phyloP scores from a whole-genome alignment of 768 basidiomycete species.

The Tubosaeta brunneosetosa region DNA sequence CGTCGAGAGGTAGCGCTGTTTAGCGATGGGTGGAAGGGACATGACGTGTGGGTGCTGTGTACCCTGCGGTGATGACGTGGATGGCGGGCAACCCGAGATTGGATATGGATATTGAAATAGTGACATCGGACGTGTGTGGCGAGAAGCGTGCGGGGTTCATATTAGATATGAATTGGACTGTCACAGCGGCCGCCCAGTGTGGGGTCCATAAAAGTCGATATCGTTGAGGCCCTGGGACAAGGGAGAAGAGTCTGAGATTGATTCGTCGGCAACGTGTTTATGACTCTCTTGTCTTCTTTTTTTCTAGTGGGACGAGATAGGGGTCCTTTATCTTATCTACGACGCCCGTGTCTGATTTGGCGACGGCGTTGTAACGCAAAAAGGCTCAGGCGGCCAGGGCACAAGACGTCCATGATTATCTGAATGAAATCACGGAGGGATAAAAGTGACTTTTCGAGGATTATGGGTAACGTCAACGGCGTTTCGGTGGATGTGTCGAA shows the following conservation, averaged over 20 bases:
- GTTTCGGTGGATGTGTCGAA: not conserved
- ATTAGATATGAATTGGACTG: not conserved
- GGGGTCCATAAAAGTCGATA: not conserved
- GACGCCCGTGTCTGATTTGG: not conserved
- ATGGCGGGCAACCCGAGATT: not conserved
- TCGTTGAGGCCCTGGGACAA: not conserved
- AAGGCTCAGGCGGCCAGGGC: not conserved
- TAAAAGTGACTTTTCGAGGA: not conserved
- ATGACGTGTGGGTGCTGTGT: not conserved
- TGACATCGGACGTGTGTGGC: not conserved
- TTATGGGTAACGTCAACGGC: not conserved
- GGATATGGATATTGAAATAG: not conserved
- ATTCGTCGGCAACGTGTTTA: not conserved
- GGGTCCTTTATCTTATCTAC: not conserved
- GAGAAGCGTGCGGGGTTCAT: not conserved
- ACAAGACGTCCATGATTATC: not conserved
- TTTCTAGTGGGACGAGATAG: not conserved
- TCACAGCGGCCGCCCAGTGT: too few species aligned
- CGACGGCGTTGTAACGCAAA: not conserved
- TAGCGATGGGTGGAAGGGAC: not conserved
- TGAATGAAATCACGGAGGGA: not conserved
- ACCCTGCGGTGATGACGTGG: not conserved
- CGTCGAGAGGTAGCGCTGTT: not conserved
- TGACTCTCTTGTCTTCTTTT: not conserved
- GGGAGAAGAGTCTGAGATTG: not conserved